These are phyloP conservation scores for Acer yangbiense DNA, from an alignment of 345 rosid genomes.

Conservation along the genomic window DNA sequence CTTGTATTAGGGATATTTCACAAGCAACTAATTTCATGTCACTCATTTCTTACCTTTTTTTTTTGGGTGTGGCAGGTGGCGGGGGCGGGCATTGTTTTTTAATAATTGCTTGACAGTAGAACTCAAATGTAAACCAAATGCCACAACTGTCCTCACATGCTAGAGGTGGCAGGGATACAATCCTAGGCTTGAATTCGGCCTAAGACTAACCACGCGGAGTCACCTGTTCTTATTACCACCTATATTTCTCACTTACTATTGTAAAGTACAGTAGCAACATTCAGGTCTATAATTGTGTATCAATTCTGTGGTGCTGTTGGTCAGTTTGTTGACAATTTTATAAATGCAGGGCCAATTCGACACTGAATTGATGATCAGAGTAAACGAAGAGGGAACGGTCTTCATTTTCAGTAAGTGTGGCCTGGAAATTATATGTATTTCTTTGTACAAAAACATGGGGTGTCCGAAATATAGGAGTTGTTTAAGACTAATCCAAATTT, in stretches of 20 bases:
- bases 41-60: neutral
- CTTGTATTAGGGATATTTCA: neutral
- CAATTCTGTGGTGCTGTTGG: neutral
- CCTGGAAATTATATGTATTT: neutral
- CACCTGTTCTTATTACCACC: neutral
- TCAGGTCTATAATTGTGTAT: neutral
- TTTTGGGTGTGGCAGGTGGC: too few relatives aligned
- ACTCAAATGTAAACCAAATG: neutral
- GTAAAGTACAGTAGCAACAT: neutral
- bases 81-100: too few relatives aligned
- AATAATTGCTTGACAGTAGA: neutral
- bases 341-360: slow-evolving; percentile 9
- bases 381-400: neutral
- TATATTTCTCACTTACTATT: neutral
- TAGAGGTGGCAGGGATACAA: neutral
- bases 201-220: too few relatives aligned
- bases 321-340: neutral
- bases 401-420: too few relatives aligned
- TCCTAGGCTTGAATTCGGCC: too few relatives aligned
- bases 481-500: neutral
- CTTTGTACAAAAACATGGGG: neutral
- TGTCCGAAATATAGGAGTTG: neutral
- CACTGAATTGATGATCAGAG: slow-evolving; percentile 2
- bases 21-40: neutral
- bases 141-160: neutral